Evolutionary conservation across 176 grass and related monocot species (phyloP), one percentile per base, ranked within the genome.

Genomic region (Triticum urartu): DNA sequence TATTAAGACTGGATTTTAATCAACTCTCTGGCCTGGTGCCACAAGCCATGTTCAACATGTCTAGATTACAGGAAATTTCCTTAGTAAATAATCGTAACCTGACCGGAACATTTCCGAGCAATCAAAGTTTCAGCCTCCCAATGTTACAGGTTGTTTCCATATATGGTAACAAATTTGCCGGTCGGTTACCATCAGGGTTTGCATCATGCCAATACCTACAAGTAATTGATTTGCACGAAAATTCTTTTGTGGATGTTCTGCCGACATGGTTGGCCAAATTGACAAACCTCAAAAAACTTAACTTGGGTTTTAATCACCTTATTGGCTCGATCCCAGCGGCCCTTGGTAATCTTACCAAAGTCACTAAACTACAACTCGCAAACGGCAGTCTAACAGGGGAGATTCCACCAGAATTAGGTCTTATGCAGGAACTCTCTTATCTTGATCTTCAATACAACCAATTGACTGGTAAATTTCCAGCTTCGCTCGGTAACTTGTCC

Each of bases 21-120:
- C 61, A 78, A 11, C 33, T 85, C 61, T 4, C 61, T 4, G 83
- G 83, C 9, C 0, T 33, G 14, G 30, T 85, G 9, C 74, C 83
- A 14, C 74, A 32, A 12, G 3, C 30, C 7, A 85, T 85, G 7
- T 85, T 36, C 63, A 85, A 85, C n/a, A 85, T 21, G 83, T 78
- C 83, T 9, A 21, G 11, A 0, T 38, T 75, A n/a, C 25, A 75
- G 32, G 1, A 18, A n/a, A 66, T 83, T 22, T 0, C 0, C 0
- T 6, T 65, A 6, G 0, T 0, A 13, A 5, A 11, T 6, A 74
- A 48, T 22, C 7, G 24, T 18, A 58, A 34, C 10, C 62, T 81
- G 0, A 33, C 7, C 13, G 62, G 79, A 1, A 10, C 6, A 0
- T 5, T n/a, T 6, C 79, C 79, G 5, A 11, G 9, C 15, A 81